phyloP scores from a whole-genome alignment of 2,329 filamentous ascomycete genomes.

The Colletotrichum melonis region DNA sequence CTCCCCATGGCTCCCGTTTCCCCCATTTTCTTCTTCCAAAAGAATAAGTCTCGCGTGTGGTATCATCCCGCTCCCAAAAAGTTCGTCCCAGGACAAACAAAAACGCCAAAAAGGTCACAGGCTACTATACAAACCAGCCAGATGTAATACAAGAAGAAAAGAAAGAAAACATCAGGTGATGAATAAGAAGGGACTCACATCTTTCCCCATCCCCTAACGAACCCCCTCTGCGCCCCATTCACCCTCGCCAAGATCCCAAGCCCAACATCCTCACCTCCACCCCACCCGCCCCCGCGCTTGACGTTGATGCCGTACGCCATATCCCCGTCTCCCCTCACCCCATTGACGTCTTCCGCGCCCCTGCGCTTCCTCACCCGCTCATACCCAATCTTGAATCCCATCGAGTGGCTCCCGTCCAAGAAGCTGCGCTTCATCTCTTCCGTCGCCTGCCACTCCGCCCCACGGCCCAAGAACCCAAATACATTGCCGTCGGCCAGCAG shows the following conservation, averaged over 20 bases:
- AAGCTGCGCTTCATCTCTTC: conserved; percentile 37
- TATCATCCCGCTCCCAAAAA: conserved; percentile 25
- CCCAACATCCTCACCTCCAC: conserved; percentile 36
- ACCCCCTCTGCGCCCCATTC: conserved; percentile 30
- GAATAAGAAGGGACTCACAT: background rate
- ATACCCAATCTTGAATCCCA: conserved; percentile 42
- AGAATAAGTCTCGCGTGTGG: conserved; percentile 4
- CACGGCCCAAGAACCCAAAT: conserved; percentile 42
- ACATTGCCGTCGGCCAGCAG: conserved; percentile 52
- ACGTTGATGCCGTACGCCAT: conserved; percentile 35
- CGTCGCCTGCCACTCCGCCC: conserved; percentile 41
- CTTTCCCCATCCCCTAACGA: conserved; percentile 26
- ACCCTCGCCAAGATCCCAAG: conserved; percentile 36
- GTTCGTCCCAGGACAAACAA: background rate
- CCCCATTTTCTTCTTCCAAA: background rate
- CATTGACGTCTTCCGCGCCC: conserved; percentile 12
- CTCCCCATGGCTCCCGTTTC: conserved; percentile 2
- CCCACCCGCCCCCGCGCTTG: conserved; percentile 32
- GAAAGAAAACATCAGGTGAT: background rate
- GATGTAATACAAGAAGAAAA: background rate
- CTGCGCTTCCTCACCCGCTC: conserved; percentile 33
- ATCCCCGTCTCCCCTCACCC: background rate
- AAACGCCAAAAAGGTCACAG: conserved; percentile 17
- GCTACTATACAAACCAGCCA: background rate
- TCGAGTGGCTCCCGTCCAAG: conserved; percentile 40